Conservation (phyloP, 1,139 yeast genomes). For the Hanseniaspora uvarum region DNA sequence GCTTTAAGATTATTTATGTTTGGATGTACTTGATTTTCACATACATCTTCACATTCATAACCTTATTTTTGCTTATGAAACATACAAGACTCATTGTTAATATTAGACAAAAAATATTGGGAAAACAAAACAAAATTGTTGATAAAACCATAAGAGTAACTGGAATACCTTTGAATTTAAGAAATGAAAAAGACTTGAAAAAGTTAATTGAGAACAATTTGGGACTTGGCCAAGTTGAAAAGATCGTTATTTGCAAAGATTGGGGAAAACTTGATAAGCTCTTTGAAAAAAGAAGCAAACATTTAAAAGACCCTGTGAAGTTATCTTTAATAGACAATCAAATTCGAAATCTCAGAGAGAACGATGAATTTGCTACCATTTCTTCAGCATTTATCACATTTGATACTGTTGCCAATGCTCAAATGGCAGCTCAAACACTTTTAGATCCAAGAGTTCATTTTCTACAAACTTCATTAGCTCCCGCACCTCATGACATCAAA, state of each 20-base stretch:
- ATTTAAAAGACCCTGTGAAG: constrained; percentile 40
- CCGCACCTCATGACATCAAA: constrained; percentile 69
- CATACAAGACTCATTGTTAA: constrained; percentile 64
- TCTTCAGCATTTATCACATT: constrained; percentile 71
- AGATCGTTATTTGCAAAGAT: constrained; percentile 69
- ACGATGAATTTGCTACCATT: constrained; percentile 53
- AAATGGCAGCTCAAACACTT: constrained; percentile 77
- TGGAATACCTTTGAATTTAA: constrained; percentile 77
- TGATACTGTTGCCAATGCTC: constrained; percentile 78
- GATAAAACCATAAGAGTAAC: constrained; percentile 83
- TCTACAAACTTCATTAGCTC: constrained; percentile 60
- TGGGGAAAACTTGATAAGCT: constrained; percentile 66
- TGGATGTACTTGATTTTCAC: constrained; percentile 87
- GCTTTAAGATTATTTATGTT: constrained; percentile 29
- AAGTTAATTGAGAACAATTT: constrained; percentile 59
- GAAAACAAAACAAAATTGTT: constrained; percentile 79
- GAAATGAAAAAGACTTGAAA: constrained; percentile 58
- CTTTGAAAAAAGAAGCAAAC: constrained; percentile 46
- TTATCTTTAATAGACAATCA: constrained; percentile 42
- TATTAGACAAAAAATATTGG: constrained; percentile 72
- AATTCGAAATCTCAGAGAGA: constrained; percentile 45
- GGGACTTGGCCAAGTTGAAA: constrained; percentile 69
- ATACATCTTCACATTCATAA: constrained; percentile 64
- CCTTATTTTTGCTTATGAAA: constrained; percentile 50
- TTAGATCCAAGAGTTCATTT: constrained; percentile 67